Percentiles rank a stretch among this genome's conserved stretches.
Conservation (phyloP, 495 filamentous ascomycete species). For the Evernia prunastri region DNA sequence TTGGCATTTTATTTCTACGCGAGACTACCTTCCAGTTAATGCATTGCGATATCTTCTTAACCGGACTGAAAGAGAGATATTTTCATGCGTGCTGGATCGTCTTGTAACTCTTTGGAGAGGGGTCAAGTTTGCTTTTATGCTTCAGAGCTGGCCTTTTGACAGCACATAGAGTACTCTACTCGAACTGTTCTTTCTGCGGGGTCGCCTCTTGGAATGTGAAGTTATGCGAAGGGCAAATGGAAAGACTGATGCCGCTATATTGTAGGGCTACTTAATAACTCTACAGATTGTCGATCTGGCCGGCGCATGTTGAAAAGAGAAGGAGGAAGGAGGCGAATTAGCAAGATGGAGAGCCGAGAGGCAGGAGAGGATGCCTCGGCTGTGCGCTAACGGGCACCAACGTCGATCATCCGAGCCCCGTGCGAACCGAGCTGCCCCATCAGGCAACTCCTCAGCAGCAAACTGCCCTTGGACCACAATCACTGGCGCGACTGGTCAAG, state of each 20-base stretch:
- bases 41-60: not conserved
- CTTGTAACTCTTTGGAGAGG: not conserved
- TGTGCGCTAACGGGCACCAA: not conserved
- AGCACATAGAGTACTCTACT: not conserved
- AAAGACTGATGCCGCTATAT: not conserved
- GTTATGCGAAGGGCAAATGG: not conserved
- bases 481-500: not conserved
- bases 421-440: conserved; percentile 8
- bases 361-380: conserved; percentile 1
- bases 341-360: not conserved
- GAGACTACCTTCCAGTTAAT: not conserved
- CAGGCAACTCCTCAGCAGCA: not conserved
- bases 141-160: not conserved
- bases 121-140: not conserved
- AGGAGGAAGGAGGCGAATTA: conserved; percentile 5
- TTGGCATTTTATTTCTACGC: too few relatives aligned
- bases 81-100: not conserved
- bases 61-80: not conserved
- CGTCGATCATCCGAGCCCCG: conserved; percentile 1
- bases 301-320: conserved; percentile 8
- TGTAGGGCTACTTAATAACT: not conserved
- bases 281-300: not conserved
- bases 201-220: not conserved
- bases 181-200: too few relatives aligned
- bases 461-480: not conserved